Evolutionary conservation across 345 rosid species (phyloP).

Genomic region (Brassica nigra): DNA sequence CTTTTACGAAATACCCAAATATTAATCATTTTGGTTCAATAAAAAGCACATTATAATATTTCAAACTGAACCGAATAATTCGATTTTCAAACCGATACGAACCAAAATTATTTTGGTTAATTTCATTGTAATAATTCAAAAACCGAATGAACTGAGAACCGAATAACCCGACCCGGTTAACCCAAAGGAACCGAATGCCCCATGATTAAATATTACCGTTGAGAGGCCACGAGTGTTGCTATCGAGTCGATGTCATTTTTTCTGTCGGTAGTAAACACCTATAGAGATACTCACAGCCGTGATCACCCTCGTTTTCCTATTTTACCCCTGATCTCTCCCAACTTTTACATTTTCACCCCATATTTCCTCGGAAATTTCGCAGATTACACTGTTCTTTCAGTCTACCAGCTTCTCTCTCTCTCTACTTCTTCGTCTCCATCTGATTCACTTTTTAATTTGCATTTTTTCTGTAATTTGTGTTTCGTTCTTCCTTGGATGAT

Average conservation of each 20-base stretch:
- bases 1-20: no score
- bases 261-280: slow-evolving; percentile 18
- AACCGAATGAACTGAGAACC: no score
- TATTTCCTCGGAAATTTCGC: slow-evolving; percentile 25
- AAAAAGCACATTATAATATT: no score
- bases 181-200: no score
- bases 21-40: no score
- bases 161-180: no score
- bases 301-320: not conserved
- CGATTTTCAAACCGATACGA: no score
- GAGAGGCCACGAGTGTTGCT: slow-evolving; percentile 17
- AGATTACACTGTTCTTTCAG: slow-evolving; percentile 10
- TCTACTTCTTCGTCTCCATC: not conserved
- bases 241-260: not conserved
- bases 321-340: not conserved
- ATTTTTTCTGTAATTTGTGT: slow-evolving; percentile 32
- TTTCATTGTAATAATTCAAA: no score
- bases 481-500: slow-evolving; percentile 24
- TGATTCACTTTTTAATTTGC: slow-evolving; percentile 9
- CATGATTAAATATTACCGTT: slow-evolving; percentile 14
- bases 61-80: no score
- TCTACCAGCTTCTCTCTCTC: not conserved
- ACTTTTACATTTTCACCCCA: not conserved
- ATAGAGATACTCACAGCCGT: not conserved
- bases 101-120: no score